phyloP scores from a whole-genome alignment of 2,329 filamentous ascomycete genomes.

The Phialophora expanda region DNA sequence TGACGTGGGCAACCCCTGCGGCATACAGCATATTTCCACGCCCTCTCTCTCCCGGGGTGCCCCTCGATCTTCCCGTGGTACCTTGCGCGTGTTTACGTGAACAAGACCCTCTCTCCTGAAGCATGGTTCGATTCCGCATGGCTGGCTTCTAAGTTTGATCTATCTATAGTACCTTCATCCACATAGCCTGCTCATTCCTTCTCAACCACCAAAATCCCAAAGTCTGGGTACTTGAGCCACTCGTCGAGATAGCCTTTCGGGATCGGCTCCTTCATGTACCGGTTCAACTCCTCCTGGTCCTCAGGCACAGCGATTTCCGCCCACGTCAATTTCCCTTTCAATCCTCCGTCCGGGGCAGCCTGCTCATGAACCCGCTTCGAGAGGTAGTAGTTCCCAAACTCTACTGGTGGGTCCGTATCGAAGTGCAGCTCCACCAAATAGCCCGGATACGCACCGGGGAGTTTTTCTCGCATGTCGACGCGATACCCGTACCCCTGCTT shows the following conservation, averaged over 20 bases:
- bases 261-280: slow-evolving; percentile 15
- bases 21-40: too few species aligned
- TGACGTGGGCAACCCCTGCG: too few species aligned
- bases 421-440: slow-evolving; percentile 28
- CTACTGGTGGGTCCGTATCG: slow-evolving; percentile 21
- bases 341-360: slow-evolving; percentile 24
- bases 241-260: slow-evolving; percentile 23
- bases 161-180: neutral
- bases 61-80: too few species aligned
- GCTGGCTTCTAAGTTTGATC: neutral
- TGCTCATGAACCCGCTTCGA: slow-evolving; percentile 24
- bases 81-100: too few species aligned
- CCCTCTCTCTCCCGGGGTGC: too few species aligned
- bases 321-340: slow-evolving; percentile 29
- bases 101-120: neutral
- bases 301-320: slow-evolving; percentile 15
- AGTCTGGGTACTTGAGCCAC: slow-evolving; percentile 23
- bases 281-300: slow-evolving; percentile 17
- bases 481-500: slow-evolving; percentile 14
- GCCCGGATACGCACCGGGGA: neutral
- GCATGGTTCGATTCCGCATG: neutral
- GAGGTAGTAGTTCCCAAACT: slow-evolving; percentile 34
- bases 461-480: slow-evolving; percentile 6
- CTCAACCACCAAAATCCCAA: slow-evolving; percentile 24
- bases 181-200: slow-evolving; percentile 6